These are phyloP conservation scores for Hymenoscyphus repandus DNA, from an alignment of 2,329 filamentous ascomycete species.

Conservation along the genomic window DNA sequence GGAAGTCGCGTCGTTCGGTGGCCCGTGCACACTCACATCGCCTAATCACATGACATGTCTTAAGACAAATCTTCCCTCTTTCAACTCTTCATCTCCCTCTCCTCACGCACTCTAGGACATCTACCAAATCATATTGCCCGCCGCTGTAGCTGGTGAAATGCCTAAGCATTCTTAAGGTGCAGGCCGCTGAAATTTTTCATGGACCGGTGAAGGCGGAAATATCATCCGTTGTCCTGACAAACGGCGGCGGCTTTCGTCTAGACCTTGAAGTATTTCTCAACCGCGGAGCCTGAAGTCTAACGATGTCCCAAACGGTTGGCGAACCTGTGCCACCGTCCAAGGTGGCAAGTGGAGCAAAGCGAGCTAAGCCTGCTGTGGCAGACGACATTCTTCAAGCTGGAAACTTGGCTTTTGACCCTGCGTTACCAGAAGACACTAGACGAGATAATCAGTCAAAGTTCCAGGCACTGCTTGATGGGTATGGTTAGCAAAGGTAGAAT, in stretches of 20 bases:
- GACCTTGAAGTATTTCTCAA: no score
- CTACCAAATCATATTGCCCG: no score
- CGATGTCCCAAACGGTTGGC: no score
- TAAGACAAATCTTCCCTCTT: background rate
- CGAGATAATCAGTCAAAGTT: conserved; percentile 17
- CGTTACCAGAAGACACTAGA: conserved; percentile 15
- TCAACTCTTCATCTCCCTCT: background rate
- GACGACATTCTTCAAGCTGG: conserved; percentile 27
- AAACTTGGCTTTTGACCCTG: conserved; percentile 28
- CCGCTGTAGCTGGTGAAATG: no score
- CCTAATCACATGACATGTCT: conserved; percentile 8
- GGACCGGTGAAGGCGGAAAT: no score
- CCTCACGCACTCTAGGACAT: no score
- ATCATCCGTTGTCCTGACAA: no score
- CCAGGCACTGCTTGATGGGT: conserved; percentile 22
- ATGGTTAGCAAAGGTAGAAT: conserved; percentile 14
- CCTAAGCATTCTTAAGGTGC: no score
- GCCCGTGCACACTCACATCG: background rate
- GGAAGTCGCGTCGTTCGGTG: background rate
- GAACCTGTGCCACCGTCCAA: background rate
- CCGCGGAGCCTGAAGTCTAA: no score
- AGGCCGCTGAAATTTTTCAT: no score
- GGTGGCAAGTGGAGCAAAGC: conserved; percentile 1
- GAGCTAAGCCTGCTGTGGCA: conserved; percentile 21
- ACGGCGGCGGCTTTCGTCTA: no score